Conservation (phyloP, 257 asterid species). For the Solanum sejunctum region DNA sequence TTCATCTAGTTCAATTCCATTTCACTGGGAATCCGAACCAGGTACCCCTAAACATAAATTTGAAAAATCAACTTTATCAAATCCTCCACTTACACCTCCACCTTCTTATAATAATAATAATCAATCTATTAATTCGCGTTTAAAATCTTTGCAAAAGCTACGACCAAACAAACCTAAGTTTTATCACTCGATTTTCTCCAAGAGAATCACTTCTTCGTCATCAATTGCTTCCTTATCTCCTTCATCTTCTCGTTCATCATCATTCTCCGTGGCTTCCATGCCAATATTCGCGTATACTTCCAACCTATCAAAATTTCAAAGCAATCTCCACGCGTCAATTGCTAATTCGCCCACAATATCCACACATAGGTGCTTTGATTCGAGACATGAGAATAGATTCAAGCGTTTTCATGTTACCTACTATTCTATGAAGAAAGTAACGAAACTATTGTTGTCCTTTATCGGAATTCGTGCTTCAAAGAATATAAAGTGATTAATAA, state of each 20-base stretch:
- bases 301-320: background rate
- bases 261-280: conserved; percentile 25
- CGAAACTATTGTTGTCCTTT: conserved; percentile 25
- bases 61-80: conserved; percentile 10
- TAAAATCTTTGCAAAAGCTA: conserved; percentile 2
- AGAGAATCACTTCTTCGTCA: background rate
- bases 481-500: background rate
- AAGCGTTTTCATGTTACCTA: conserved; percentile 9
- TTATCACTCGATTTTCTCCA: conserved; percentile 14
- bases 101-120: conserved; percentile 27
- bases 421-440: conserved; percentile 25
- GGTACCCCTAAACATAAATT: conserved; percentile 60
- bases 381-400: background rate
- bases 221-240: conserved; percentile 4
- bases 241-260: conserved; percentile 13
- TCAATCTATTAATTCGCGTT: conserved; percentile 4
- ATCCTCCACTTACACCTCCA: conserved; percentile 69
- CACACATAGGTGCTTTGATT: conserved; percentile 20
- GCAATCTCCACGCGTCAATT: background rate
- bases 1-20: conserved; percentile 48
- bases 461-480: background rate
- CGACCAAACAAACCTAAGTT: conserved; percentile 13
- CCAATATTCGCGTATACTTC: conserved; percentile 2
- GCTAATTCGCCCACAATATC: conserved; percentile 17
- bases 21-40: conserved; percentile 71